Evolutionary conservation across 2,329 filamentous ascomycete genomes (phyloP), one percentile per base, ranked within the genome.

Genomic region (Aspergillus fijiensis): DNA sequence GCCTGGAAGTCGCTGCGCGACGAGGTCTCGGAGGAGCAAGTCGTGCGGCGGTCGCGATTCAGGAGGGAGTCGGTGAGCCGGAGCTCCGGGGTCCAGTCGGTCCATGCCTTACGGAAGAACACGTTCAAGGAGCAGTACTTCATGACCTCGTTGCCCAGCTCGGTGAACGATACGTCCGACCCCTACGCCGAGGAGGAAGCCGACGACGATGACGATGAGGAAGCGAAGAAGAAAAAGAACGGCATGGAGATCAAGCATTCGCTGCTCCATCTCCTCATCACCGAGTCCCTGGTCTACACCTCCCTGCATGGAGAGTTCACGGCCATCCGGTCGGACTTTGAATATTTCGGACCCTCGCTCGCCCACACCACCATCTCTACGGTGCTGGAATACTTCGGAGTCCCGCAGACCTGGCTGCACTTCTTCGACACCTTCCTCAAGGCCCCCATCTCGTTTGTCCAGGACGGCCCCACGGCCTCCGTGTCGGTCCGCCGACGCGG

Each of bases 391-490:
- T 87, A 85, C 66, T 80, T 90, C 49, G 85, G 85, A 0, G 77
- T 89, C 4, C 81, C 84, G 0, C 70, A 82, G 2, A 71, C 67
- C 0, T 88, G 87, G 83, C 67, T 88, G 1, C 69, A 70, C 6
- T 87, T 90, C 69, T 90, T 89, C 70, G 73, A 70, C 12, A 80
- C 76, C 2, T 88, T 86, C 59, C 78, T 90, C 0, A 78, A 84
- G 64, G 81, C 84, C 0, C 87, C 87, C 0, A 73, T 89, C 47
- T 81, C 80, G 57, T 87, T 89, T 61, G 66, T 75, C 1, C 79
- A 84, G 1, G 85, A 88, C 53, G 81, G 81, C 2, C 71, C 80
- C 0, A 72, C 77, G 2, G 77, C 77, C 0, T 60, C 76, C 12
- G 65, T 77, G 2, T 80, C 79, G 5, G 72, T 73, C 6, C 80